Evolutionary conservation across 208 protist species (phyloP), one percentile per base, ranked within the genome.

Genomic region (Histomonas meleagridis): DNA sequence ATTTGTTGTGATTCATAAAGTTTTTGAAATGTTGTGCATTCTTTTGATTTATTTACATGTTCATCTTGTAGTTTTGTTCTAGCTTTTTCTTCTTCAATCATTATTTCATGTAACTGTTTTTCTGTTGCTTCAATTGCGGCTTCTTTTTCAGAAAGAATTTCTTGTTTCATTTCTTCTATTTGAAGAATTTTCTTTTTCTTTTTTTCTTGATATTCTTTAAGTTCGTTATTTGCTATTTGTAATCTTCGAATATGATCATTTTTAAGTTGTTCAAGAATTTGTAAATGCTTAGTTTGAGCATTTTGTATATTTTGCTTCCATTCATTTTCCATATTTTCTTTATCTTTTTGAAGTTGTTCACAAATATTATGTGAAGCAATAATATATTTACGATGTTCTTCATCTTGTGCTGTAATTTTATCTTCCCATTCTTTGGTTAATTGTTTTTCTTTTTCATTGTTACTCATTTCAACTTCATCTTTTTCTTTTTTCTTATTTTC

Each of bases 401-500:
- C 76, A 26, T 86, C 76, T 49, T 86, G 51, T 55, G 23, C 76
- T 12, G 76, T 46, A 18, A 86, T 43, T 32, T n/a, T 18, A 48
- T 86, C 76, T 43, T 86, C 46, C 23, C 32, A 55, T 49, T 40
- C 26, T 55, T 55, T 86, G 46, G 51, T 86, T 43, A 86, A 51
- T 57, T 46, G 0, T 46, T 86, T 32, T 43, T 86, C 76, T 32
- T 51, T 18, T 1, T 40, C 23, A 5, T 86, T 86, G 28, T 86
- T 86, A 26, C 14, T 32, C 76, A 86, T 86, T n/a, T 86, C 76
- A 32, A 48, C 55, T 86, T 86, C 76, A 55, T 86, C 76, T 49
- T 86, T 86, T n/a, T 86, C 46, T 46, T 86, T 86, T 46, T 86
- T 86, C 46, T 51, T 91, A 46, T 91, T 91, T 51, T 91, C 49